These are phyloP conservation scores for Neurospora intermedia DNA, from an alignment of 495 filamentous ascomycete species.

Conservation along the genomic window DNA sequence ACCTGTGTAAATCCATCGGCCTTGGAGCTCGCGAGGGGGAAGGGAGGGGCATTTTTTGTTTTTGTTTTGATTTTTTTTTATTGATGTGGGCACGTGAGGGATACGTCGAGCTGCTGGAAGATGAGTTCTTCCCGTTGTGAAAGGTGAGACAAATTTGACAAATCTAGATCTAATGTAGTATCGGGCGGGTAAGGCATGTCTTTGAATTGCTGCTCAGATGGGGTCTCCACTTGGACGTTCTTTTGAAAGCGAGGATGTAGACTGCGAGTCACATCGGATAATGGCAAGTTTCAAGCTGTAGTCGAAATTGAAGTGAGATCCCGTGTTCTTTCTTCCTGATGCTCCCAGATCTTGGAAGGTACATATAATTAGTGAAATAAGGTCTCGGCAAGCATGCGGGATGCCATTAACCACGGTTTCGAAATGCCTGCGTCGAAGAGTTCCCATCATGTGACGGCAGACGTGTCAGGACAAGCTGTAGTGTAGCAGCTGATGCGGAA, in stretches of 20 bases:
- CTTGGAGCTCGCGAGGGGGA: background rate
- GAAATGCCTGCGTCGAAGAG: background rate
- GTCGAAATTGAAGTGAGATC: background rate
- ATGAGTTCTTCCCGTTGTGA: background rate
- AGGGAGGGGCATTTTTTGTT: background rate
- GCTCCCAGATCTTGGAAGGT: background rate
- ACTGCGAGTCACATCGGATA: background rate
- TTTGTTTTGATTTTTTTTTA: background rate
- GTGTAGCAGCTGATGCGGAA: background rate
- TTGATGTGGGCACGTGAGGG: background rate
- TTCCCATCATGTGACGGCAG: background rate
- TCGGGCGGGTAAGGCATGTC: background rate
- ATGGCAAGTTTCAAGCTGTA: background rate
- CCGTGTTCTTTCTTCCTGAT: background rate
- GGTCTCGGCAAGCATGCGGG: background rate
- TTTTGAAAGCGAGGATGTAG: background rate
- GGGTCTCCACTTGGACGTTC: background rate
- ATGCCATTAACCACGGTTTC: background rate
- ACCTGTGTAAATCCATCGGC: background rate
- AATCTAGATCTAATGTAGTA: background rate
- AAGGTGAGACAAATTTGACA: background rate
- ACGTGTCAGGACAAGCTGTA: background rate
- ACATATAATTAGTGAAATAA: background rate
- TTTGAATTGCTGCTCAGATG: background rate
- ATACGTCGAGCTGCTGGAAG: background rate